Conservation (phyloP, 768 basidiomycete species). For the Agaricus blazei region DNA sequence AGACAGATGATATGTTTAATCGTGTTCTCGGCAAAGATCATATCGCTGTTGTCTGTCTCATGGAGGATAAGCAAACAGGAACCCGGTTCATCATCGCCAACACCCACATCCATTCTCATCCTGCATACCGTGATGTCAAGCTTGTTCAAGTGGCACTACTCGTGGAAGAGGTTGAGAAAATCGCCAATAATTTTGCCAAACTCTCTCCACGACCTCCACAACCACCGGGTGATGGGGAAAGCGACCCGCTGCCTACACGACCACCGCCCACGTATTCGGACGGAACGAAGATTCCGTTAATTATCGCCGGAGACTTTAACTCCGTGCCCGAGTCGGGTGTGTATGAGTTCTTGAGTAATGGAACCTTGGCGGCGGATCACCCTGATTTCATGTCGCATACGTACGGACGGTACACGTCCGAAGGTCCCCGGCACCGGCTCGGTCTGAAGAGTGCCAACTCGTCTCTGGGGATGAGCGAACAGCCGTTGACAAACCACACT, state of each 20-base stretch:
- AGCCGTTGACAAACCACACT: constrained; percentile 84
- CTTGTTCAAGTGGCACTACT: constrained; percentile 92
- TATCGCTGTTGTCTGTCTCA: constrained; percentile 79
- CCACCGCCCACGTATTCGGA: constrained; percentile 72
- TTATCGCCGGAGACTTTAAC: constrained; percentile 97
- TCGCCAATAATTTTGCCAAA: constrained; percentile 76
- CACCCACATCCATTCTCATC: constrained; percentile 92
- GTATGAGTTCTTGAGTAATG: constrained; percentile 83
- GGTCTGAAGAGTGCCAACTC: constrained; percentile 85
- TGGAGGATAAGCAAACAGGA: constrained; percentile 86
- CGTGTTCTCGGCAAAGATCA: constrained; percentile 94
- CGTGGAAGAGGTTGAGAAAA: constrained; percentile 90
- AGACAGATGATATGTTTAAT: constrained; percentile 99
- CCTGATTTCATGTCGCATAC: constrained; percentile 88
- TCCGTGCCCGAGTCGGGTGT: constrained; percentile 83
- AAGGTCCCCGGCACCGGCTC: constrained; percentile 77
- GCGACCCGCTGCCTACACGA: constrained; percentile 26
- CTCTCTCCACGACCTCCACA: constrained; percentile 60
- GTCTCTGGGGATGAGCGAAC: constrained; percentile 32
- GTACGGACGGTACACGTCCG: constrained; percentile 90
- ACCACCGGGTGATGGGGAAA: constrained; percentile 3
- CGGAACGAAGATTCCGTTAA: constrained; percentile 82
- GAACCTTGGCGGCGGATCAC: constrained; percentile 66
- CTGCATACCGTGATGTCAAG: constrained; percentile 91
- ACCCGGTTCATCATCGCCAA: constrained; percentile 88